Conservation (phyloP, 192 early-diverging fungal species). For the Mortierella hygrophila region DNA sequence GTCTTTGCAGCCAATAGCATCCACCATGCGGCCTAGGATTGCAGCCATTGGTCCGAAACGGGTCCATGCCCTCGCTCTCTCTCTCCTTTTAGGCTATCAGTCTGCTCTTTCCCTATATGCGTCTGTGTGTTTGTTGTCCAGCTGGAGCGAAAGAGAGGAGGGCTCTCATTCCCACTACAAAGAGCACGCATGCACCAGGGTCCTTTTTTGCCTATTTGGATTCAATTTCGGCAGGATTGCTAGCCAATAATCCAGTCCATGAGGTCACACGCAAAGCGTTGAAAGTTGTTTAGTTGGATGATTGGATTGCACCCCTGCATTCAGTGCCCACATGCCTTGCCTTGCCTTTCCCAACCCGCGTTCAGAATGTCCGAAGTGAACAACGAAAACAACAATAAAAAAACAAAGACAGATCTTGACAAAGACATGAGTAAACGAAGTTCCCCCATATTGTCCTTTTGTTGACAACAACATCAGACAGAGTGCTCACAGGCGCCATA, state of each 20-base stretch:
- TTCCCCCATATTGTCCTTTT: not conserved
- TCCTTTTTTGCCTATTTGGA: not conserved
- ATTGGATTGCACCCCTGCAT: not conserved
- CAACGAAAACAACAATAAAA: not conserved
- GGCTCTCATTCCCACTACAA: not conserved
- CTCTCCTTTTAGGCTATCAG: not conserved
- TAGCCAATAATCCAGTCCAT: not conserved
- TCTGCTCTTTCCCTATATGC: not conserved
- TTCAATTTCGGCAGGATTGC: constrained; percentile 5
- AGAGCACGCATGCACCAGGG: not conserved
- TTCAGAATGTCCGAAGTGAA: not conserved
- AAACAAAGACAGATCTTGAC: not conserved
- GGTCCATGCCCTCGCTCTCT: not conserved
- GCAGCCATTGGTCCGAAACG: not conserved
- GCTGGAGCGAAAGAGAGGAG: too few relatives aligned
- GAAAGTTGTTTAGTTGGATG: not conserved
- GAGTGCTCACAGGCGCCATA: not conserved
- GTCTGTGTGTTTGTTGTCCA: too few relatives aligned
- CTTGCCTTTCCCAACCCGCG: too few relatives aligned
- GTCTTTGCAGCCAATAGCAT: not conserved
- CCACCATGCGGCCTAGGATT: not conserved
- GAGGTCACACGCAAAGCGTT: not conserved
- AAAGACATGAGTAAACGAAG: not conserved
- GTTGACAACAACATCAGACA: not conserved
- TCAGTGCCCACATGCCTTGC: too few relatives aligned